Evolutionary conservation across 257 asterid genomes (phyloP), one percentile per base, ranked within the genome.

Genomic region (Paraleonurus japonicus): DNA sequence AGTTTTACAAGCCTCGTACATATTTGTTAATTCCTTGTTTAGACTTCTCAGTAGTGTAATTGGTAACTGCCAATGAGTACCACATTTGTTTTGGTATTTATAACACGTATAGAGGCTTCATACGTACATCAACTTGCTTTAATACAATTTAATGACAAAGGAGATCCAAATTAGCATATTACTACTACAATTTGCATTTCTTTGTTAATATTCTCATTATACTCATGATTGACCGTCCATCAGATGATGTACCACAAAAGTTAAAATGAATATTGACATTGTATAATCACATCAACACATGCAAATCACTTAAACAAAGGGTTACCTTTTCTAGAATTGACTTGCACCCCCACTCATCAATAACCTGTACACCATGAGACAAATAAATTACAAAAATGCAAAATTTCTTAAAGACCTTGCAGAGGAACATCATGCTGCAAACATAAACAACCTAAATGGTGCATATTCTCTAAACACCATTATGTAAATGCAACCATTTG

Each of bases 331-430:
- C 76, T 83, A 39, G 89, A 80, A 81, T 86, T 82, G 80, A 93
- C 85, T 60, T 89, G 97, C 63, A 61, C 67, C 23, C 89, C 98
- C 98, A 94, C 82, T 94, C 98, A 32, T 91, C 90, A 58, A 91
- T 86, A 71, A 94, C 77, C 98, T 94, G 89, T 63, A 83, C 19
- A 76, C 73, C 59, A 76, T 4, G 61, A 75, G 55, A 62, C 23
- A 74, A 74, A 67, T 32, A 33, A 11, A 60, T 68, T 43, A 71
- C 60, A 75, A 69, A 69, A 26, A 45, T 16, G 37, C 35, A 41
- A 70, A 28, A n/a, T n/a, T 41, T 57, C 17, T 8, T n/a, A 54
- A 69, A 59, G 26, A 20, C 37, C 41, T 39, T 24, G 13, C 64
- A 66, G 16, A 24, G 62, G 27, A 65, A 61, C 59, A 61, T 33